Evolutionary conservation across 495 filamentous ascomycete genomes (phyloP), one percentile per base, ranked within the genome.

Genomic region (Bacidia gigantensis): DNA sequence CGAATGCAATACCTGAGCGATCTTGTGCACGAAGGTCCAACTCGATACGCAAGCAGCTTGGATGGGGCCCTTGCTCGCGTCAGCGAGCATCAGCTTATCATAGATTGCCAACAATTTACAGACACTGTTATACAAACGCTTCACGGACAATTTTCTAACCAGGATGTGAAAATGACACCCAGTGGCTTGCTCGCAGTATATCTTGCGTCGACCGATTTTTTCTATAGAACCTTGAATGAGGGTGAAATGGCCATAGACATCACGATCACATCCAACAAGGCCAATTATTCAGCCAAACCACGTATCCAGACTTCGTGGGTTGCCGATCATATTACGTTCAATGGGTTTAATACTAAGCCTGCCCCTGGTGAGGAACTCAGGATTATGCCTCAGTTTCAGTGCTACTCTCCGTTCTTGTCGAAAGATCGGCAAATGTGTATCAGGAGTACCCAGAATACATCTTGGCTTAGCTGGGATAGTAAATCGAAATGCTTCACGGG

Each of bases 401-500:
- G 45, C 39, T 49, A 52, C 25, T 44, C 55, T 11, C 40, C 50
- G 7, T 55, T 50, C 26, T 43, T 55, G 24, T n/a, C 42, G 3
- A n/a, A 18, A 11, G 26, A 24, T 11, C 45, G 21, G 12, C 46
- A 46, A 11, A 43, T 24, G 3, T 47, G 38, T 11, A 41, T 59
- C 41, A 26, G 21, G 12, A 60, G 60, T 38, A 41, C 14, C 26
- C 24, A 56, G 11, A 43, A 47, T 18, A 44, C 57, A 22, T n/a
- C 57, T 32, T 62, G 57, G 57, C 58, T 62, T 46, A 18, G 9
- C 11, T 62, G 57, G 60, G 46, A 55, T 23, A 21, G 49, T 9
- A 39, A 42, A 7, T 24, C 45, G n/a, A 38, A 29, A 2, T 55
- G 55, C 20, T 62, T 59, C 26, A 47, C 23, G 43, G 60, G 44